Base-by-base conservation (phyloP, 2,329 filamentous ascomycete genomes). In the Sclerotinia spermophila region DNA sequence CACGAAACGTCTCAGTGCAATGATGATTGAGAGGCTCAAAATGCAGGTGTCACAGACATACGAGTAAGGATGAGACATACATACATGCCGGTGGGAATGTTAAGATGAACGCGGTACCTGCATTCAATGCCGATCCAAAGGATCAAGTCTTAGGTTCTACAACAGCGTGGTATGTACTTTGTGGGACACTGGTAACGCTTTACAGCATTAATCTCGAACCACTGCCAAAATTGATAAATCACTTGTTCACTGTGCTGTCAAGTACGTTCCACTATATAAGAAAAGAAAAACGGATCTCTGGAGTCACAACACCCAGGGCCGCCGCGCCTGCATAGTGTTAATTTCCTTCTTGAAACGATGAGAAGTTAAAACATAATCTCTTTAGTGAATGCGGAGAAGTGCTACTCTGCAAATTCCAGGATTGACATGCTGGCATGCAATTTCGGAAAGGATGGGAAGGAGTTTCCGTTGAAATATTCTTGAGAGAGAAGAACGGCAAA, bases 1-100 rank as follows among this genome's bases (percentile, higher is more conserved):
- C 30, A 64, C 44, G 30, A 27, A 7, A 38, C 17, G 42, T 64
- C 15, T 64, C 42, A 64, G 42, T n/a, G 40, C 30, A 48, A 64
- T 38, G 21, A 35, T 24, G 19, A 24, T 48, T 7, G 21, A 48
- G 58, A 60, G 60, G 60, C 60, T 45, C 27, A 33, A 45, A 62
- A 40, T 27, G 10, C 5, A 33, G n/a, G 60, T 62, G 42, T n/a
- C 44, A 45, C 44, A n/a, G 13, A 27, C 21, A 48, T 11, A 64
- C 60, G 60, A 64, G 30, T 48, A 27, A 48, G 44, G 44, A 64
- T 45, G 30, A 64, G 60, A 64, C 60, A 64, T 38, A 38, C 44
- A 64, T 48, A 42, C 21, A 45, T 64, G 44, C 60, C 60, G 42
- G 30, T n/a, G 24, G 30, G 30, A 44, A 38, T 48, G 44, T 45